Evolutionary conservation across 2,329 filamentous ascomycete species (phyloP).

Genomic region (Diaporthe caulivora): DNA sequence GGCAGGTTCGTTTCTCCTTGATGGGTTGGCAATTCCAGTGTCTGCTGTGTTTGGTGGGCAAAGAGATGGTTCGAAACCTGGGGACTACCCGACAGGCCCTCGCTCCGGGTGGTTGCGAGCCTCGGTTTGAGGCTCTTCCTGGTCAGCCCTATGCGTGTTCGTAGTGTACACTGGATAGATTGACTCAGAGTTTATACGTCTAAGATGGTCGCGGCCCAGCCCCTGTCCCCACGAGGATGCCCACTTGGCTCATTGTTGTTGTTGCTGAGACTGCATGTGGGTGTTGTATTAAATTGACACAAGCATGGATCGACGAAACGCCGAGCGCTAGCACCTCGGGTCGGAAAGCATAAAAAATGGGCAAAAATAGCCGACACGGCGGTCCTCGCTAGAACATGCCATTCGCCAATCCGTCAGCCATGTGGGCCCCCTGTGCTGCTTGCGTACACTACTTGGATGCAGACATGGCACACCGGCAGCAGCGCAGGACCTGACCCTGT

Average conservation of each 20-base stretch:
- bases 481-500: slow-evolving; percentile 5
- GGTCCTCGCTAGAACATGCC: not conserved
- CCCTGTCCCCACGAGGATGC: not conserved
- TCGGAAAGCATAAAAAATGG: slow-evolving; percentile 13
- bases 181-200: not conserved
- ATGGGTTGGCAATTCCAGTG: not conserved
- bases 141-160: slow-evolving; percentile 5
- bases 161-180: not conserved
- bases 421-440: slow-evolving; percentile 26
- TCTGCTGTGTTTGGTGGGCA: not conserved
- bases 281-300: slow-evolving; percentile 28
- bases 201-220: not conserved
- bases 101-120: not conserved
- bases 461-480: slow-evolving; percentile 25
- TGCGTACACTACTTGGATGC: slow-evolving; percentile 20
- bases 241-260: not conserved
- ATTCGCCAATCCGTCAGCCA: not conserved
- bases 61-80: not conserved
- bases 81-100: not conserved
- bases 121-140: not conserved
- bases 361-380: not conserved
- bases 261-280: slow-evolving; percentile 8
- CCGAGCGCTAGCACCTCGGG: slow-evolving; percentile 18
- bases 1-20: not conserved
- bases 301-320: slow-evolving; percentile 35